phyloP scores from a whole-genome alignment of 23 red algal genomes.

The Gracilaria gracilis region DNA sequence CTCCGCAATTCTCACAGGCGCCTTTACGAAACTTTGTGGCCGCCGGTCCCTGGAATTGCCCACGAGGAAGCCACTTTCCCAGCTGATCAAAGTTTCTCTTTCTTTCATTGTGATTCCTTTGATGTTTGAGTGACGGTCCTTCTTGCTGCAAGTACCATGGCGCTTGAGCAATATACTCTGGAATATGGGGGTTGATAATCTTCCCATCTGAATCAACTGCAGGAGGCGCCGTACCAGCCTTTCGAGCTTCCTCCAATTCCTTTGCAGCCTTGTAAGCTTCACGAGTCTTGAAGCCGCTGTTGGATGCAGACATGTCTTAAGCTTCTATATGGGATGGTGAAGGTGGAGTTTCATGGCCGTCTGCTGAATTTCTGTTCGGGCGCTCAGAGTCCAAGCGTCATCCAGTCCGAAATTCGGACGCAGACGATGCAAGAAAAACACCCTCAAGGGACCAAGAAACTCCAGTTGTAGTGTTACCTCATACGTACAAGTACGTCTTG shows the following conservation, averaged over 20 bases:
- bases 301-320: conserved; percentile 68
- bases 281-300: conserved; percentile 65
- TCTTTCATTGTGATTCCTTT: conserved; percentile 70
- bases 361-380: too few relatives aligned
- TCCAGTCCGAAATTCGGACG: too few relatives aligned
- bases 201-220: conserved; percentile 89
- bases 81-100: conserved; percentile 69
- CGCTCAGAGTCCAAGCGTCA: too few relatives aligned
- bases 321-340: not conserved
- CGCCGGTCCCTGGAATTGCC: conserved; percentile 54
- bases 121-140: conserved; percentile 87
- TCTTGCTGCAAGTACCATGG: conserved; percentile 86
- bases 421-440: too few relatives aligned
- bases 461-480: too few relatives aligned
- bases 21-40: conserved; percentile 78
- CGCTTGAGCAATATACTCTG: conserved; percentile 91
- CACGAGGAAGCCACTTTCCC: conserved; percentile 82
- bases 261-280: conserved; percentile 89
- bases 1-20: conserved; percentile 93
- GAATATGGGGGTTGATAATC: conserved; percentile 97
- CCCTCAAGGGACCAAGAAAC: too few relatives aligned
- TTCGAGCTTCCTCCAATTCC: conserved; percentile 92
- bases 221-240: conserved; percentile 82
- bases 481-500: too few relatives aligned
- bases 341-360: not conserved